These are phyloP conservation scores for Sordariomycetes sp. DNA, from an alignment of 2,329 filamentous ascomycete genomes.

Conservation along the genomic window DNA sequence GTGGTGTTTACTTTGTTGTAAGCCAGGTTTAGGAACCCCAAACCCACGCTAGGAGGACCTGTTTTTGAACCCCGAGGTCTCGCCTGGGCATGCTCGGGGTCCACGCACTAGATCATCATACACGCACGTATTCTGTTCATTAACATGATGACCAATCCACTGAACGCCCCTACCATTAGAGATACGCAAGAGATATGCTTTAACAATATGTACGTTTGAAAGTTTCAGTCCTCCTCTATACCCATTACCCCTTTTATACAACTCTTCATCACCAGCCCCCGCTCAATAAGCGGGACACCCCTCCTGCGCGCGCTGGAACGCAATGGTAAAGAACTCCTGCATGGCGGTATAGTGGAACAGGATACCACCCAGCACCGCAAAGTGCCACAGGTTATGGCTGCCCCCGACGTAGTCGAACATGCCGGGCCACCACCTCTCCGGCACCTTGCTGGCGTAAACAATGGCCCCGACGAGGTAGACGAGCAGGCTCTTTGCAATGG, in stretches of 20 bases:
- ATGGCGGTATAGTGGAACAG: conserved; percentile 95
- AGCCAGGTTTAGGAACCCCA: background rate
- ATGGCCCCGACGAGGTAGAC: conserved; percentile 79
- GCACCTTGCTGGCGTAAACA: conserved; percentile 83
- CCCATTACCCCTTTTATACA: background rate
- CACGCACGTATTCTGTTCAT: too few relatives aligned
- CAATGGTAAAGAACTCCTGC: conserved; percentile 81
- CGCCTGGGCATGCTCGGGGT: background rate
- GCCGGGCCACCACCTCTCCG: conserved; percentile 85
- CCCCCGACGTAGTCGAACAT: conserved; percentile 92
- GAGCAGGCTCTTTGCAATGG: conserved; percentile 66
- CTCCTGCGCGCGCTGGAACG: conserved; percentile 54
- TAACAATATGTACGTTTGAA: background rate
- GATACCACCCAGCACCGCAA: conserved; percentile 88
- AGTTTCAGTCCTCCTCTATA: background rate
- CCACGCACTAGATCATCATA: background rate
- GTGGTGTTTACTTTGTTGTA: background rate
- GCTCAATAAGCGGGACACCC: conserved; percentile 36
- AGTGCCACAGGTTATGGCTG: conserved; percentile 95
- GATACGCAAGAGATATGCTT: background rate
- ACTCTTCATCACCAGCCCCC: background rate
- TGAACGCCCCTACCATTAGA: too few relatives aligned
- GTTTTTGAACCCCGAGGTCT: background rate
- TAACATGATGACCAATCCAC: too few relatives aligned
- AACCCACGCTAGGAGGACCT: background rate